phyloP scores from a whole-genome alignment of 2,329 filamentous ascomycete species.

The Nemania sp. region DNA sequence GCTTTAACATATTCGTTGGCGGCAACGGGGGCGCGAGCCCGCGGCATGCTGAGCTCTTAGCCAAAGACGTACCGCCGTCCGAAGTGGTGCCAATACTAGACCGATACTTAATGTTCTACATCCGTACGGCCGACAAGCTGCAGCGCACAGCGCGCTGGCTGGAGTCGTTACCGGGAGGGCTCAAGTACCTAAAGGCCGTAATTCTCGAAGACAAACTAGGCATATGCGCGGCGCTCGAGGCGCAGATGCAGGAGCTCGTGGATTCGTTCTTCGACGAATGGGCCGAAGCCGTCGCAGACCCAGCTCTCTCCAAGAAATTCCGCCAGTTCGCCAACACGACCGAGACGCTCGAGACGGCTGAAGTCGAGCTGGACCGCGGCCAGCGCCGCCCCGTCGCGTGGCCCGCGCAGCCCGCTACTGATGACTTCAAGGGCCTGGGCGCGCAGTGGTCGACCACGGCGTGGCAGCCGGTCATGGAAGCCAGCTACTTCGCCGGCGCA shows the following conservation, averaged over 20 bases:
- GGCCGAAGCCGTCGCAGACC: slow-evolving; percentile 77
- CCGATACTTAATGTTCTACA: slow-evolving; percentile 90
- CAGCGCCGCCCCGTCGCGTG: slow-evolving; percentile 78
- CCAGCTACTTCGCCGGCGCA: slow-evolving; percentile 66
- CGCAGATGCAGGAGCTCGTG: slow-evolving; percentile 85
- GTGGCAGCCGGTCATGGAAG: slow-evolving; percentile 81
- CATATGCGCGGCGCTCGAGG: slow-evolving; percentile 80
- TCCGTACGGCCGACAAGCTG: slow-evolving; percentile 86
- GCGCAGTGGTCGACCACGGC: slow-evolving; percentile 65
- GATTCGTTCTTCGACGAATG: slow-evolving; percentile 88
- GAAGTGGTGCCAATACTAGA: slow-evolving; percentile 84
- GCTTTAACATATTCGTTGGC: slow-evolving; percentile 89
- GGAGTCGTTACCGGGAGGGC: slow-evolving; percentile 79
- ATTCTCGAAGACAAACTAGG: slow-evolving; percentile 84
- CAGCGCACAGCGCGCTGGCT: slow-evolving; percentile 89
- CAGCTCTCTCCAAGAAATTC: slow-evolving; percentile 70
- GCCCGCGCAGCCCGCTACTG: slow-evolving; percentile 65
- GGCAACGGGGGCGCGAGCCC: slow-evolving; percentile 90
- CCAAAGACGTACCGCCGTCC: slow-evolving; percentile 81
- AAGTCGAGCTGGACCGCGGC: slow-evolving; percentile 70
- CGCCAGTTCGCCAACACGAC: slow-evolving; percentile 81
- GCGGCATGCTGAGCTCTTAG: slow-evolving; percentile 77
- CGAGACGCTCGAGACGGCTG: slow-evolving; percentile 70
- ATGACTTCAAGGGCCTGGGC: slow-evolving; percentile 71
- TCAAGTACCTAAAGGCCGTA: slow-evolving; percentile 80